Conservation (phyloP, 1,284 basidiomycete species). For the Cutaneotrichosporon sp. region DNA sequence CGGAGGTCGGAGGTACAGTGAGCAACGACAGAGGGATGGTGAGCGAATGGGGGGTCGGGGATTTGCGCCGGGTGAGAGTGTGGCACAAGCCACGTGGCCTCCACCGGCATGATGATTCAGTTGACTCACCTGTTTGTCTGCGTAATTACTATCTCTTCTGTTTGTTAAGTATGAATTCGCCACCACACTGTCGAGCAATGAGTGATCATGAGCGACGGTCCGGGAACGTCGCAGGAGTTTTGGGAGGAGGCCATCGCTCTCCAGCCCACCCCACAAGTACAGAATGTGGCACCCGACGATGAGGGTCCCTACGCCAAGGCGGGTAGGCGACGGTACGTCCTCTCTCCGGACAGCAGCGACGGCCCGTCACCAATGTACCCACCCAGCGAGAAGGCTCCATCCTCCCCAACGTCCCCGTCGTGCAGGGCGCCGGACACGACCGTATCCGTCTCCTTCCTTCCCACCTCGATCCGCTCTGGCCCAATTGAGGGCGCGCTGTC, state of each 20-base stretch:
- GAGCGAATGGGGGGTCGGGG: constrained; percentile 9
- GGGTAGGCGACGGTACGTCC: background rate
- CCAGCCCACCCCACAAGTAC: background rate
- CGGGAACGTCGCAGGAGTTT: constrained; percentile 14
- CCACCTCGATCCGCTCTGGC: background rate
- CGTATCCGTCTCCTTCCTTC: constrained; percentile 5
- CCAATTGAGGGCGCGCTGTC: constrained; percentile 23
- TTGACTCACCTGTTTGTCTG: too few relatives aligned
- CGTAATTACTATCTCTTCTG: background rate
- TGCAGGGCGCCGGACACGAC: background rate
- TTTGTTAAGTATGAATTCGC: constrained; percentile 7
- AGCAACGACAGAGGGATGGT: background rate
- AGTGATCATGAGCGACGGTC: background rate
- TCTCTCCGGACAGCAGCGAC: constrained; percentile 5
- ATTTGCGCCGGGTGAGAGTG: background rate
- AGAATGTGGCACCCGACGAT: background rate
- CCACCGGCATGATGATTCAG: background rate
- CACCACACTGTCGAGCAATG: constrained; percentile 5
- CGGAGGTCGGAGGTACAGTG: background rate
- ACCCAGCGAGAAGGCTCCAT: background rate
- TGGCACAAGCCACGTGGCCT: constrained; percentile 5
- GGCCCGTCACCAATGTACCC: background rate
- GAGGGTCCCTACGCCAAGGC: constrained; percentile 1
- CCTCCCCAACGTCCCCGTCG: background rate
- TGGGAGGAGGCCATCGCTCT: constrained; percentile 19